A percentile compares a stretch with the other conserved stretches of the same genome.
Evolutionary conservation across 2,329 filamentous ascomycete species (phyloP).

Genomic region (Colletotrichum caudatum): DNA sequence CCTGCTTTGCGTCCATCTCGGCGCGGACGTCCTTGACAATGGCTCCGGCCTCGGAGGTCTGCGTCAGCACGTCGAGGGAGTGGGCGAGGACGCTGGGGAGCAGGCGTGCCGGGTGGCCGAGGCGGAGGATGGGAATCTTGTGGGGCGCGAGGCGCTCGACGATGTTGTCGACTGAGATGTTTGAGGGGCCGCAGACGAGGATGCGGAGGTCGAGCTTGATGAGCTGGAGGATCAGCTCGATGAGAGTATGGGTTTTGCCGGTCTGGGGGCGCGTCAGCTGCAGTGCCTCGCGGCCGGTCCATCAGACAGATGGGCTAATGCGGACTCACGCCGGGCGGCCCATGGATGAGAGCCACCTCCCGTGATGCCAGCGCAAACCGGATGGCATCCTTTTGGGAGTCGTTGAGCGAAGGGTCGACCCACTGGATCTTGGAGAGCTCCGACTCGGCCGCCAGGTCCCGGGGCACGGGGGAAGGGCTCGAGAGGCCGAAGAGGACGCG

Average conservation of each 20-base stretch:
- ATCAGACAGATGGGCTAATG: not conserved
- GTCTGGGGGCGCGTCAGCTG: slow-evolving; percentile 64
- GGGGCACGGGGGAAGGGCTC: slow-evolving; percentile 61
- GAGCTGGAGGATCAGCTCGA: slow-evolving; percentile 94
- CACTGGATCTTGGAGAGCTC: slow-evolving; percentile 64
- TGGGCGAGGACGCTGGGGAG: slow-evolving; percentile 89
- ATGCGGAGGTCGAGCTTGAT: slow-evolving; percentile 79
- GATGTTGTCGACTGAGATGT: slow-evolving; percentile 98
- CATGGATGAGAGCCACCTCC: slow-evolving; percentile 92
- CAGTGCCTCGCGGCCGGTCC: not conserved
- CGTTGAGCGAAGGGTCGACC: slow-evolving; percentile 72
- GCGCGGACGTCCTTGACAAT: slow-evolving; percentile 91
- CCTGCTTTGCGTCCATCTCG: slow-evolving; percentile 94
- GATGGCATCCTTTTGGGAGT: slow-evolving; percentile 76
- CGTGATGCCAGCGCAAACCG: slow-evolving; percentile 85
- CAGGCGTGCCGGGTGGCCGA: slow-evolving; percentile 92
- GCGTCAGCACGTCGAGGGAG: slow-evolving; percentile 90
- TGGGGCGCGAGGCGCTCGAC: slow-evolving; percentile 89
- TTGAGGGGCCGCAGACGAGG: slow-evolving; percentile 95
- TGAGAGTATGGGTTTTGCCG: slow-evolving; percentile 95
- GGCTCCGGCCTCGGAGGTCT: slow-evolving; percentile 87
- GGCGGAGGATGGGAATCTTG: slow-evolving; percentile 86
- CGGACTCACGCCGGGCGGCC: slow-evolving; percentile 79
- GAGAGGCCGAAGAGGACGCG: slow-evolving; percentile 72
- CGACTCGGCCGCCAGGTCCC: slow-evolving; percentile 55